A percentile compares a stretch with the other conserved stretches of the same genome.
Conservation (phyloP, 2,329 filamentous ascomycete genomes). For the Aspergillaceae sp. region DNA sequence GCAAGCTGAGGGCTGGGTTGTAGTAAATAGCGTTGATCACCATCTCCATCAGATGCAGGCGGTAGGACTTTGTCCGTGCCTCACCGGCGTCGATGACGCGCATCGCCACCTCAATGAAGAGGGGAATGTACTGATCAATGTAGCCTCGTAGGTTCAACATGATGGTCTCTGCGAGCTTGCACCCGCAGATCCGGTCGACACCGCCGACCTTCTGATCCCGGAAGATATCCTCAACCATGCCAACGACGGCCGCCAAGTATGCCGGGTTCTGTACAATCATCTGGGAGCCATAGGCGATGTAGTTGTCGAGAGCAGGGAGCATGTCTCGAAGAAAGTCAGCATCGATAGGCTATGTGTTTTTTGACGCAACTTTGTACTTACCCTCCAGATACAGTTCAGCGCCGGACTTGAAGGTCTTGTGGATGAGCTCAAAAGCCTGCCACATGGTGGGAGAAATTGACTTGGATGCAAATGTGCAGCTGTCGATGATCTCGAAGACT, state of each 20-base stretch:
- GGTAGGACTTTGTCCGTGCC: constrained; percentile 82
- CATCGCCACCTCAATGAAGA: constrained; percentile 89
- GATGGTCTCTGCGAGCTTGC: constrained; percentile 92
- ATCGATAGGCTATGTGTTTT: constrained; percentile 2
- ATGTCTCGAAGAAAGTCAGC: constrained; percentile 53
- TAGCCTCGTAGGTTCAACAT: constrained; percentile 89
- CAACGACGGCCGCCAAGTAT: constrained; percentile 79
- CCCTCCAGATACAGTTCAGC: constrained; percentile 89
- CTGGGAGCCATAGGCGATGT: constrained; percentile 81
- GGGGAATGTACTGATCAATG: constrained; percentile 78
- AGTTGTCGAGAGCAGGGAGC: constrained; percentile 96
- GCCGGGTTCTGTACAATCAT: constrained; percentile 73
- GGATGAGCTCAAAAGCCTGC: constrained; percentile 94
- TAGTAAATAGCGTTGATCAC: constrained; percentile 98
- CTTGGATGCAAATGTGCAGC: constrained; percentile 97
- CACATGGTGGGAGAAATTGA: constrained; percentile 95
- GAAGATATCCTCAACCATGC: constrained; percentile 95
- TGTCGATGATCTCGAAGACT: constrained; percentile 97
- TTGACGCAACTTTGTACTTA: constrained; percentile 11
- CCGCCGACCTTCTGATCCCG: constrained; percentile 83
- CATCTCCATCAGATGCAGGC: constrained; percentile 97
- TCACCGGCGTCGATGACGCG: constrained; percentile 62
- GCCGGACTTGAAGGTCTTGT: constrained; percentile 92
- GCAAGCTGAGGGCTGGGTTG: constrained; percentile 76
- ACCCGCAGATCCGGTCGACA: constrained; percentile 91